These are phyloP conservation scores for Fusarium hostae DNA, from an alignment of 2,329 filamentous ascomycete species.

Conservation along the genomic window DNA sequence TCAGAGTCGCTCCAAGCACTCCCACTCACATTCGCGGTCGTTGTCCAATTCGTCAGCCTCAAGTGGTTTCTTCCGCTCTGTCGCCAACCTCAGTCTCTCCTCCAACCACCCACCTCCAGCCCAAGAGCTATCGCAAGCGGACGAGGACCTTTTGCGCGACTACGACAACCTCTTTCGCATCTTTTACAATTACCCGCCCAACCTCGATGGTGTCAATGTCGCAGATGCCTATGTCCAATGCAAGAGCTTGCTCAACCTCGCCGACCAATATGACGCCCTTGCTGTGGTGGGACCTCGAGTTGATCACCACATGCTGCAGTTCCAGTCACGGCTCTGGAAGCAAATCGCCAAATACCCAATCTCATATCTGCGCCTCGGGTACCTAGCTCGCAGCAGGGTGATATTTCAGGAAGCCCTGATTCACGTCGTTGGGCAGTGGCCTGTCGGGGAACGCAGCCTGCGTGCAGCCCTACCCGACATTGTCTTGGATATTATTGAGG, in stretches of 20 bases:
- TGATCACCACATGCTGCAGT: constrained; percentile 93
- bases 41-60: constrained; percentile 60
- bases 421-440: constrained; percentile 96
- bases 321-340: constrained; percentile 91
- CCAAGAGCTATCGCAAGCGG: constrained; percentile 64
- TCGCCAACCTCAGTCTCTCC: constrained; percentile 77
- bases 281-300: constrained; percentile 88
- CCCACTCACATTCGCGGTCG: constrained; percentile 56
- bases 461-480: constrained; percentile 76
- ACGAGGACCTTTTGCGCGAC: constrained; percentile 84
- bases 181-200: constrained; percentile 92
- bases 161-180: constrained; percentile 96
- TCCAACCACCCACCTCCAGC: constrained; percentile 57
- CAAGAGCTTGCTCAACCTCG: constrained; percentile 86
- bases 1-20: constrained; percentile 48
- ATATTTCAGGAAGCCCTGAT: constrained; percentile 90
- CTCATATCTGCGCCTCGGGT: constrained; percentile 89
- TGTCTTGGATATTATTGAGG: constrained; percentile 90
- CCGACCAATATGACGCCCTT: constrained; percentile 95
- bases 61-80: constrained; percentile 80
- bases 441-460: constrained; percentile 79
- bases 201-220: constrained; percentile 87
- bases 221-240: constrained; percentile 93
- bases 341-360: constrained; percentile 97
- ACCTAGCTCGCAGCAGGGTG: constrained; percentile 82